These are phyloP conservation scores for Lachnellula occidentalis DNA, from an alignment of 2,329 filamentous ascomycete genomes.

Conservation along the genomic window DNA sequence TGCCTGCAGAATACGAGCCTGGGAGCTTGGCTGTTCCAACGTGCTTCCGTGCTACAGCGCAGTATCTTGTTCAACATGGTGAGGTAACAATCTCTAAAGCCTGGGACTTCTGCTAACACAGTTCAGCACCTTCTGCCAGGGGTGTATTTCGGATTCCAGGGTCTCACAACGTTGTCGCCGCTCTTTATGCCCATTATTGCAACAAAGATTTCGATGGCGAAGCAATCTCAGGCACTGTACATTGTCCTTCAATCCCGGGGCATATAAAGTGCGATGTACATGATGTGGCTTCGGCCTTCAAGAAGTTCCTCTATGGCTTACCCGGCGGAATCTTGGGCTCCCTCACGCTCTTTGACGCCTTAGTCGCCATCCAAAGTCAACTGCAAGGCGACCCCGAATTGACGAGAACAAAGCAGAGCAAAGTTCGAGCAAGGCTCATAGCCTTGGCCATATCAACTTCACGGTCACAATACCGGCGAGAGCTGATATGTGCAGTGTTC, in stretches of 20 bases:
- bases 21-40: constrained; percentile 56
- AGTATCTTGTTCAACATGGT: constrained; percentile 58
- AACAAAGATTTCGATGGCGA: constrained; percentile 42
- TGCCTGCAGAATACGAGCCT: constrained; percentile 54
- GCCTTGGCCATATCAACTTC: constrained; percentile 56
- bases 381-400: constrained; percentile 47
- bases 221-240: constrained; percentile 50
- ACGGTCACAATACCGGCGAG: constrained; percentile 53
- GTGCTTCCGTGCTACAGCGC: constrained; percentile 60
- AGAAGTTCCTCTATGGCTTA: constrained; percentile 55
- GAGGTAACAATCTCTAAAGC: constrained; percentile 17
- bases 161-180: constrained; percentile 46
- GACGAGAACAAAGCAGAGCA: constrained; percentile 48
- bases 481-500: constrained; percentile 62
- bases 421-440: constrained; percentile 58
- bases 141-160: constrained; percentile 62
- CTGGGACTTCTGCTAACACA: constrained; percentile 11
- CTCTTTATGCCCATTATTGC: constrained; percentile 60
- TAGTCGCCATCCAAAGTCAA: constrained; percentile 56
- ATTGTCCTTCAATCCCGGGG: constrained; percentile 52
- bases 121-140: constrained; percentile 36
- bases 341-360: constrained; percentile 52
- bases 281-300: constrained; percentile 64
- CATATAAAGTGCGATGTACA: constrained; percentile 56
- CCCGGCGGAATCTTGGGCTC: constrained; percentile 64